Base-by-base conservation (phyloP, 371 early-diverging fungal species). In the Saksenaea vasiformis region DNA sequence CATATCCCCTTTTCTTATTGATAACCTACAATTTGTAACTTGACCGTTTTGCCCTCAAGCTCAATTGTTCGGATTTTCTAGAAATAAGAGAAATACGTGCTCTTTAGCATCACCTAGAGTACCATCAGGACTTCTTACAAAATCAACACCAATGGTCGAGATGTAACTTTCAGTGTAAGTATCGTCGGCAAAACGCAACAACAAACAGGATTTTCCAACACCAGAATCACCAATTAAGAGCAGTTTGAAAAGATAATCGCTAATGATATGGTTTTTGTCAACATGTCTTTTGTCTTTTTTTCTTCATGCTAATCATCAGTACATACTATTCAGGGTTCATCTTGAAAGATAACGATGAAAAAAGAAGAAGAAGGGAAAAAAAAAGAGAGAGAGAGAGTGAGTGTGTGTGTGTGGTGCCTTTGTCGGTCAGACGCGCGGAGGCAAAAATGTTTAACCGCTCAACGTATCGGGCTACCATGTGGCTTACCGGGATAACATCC, bases 101-200 rank as follows among this genome's bases (percentile, higher is more conserved):
- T 14, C 5, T 4, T 41, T 41, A 41, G 19, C 14, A 15, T 5
- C 5, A 41, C 14, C 1, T 13, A 35, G 97, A 27, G 14, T 17
- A 43, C 19, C 26, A 47, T 13, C 22, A 31, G 19, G 28, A 14
- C 31, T 60, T 66, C 84, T 74, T 83, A 85, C 85, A 82, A 99
- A 99, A 76, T 99, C 97, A 39, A 99, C 99, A 56, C 99, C 99
- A 69, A 99, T 99, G 62, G 99, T 99, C 3, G 99, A 95, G 76
- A 95, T 96, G 63, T 95, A 93, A 66, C 94, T 94, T 60, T 93
- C 73, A 72, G 90, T 91, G 82, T 97, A 98, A 72, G 90, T 85
- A 69, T 96, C 94, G 68, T 98, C 98, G 11, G 93, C 92, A 73
- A 96, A 99, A 66, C 97, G 87, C 53, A 92, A 79, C 54, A 99